A percentile compares a stretch with the other conserved stretches of the same genome.
Conservation (phyloP, 1,284 basidiomycete genomes). For the Phlebopus sp. region DNA sequence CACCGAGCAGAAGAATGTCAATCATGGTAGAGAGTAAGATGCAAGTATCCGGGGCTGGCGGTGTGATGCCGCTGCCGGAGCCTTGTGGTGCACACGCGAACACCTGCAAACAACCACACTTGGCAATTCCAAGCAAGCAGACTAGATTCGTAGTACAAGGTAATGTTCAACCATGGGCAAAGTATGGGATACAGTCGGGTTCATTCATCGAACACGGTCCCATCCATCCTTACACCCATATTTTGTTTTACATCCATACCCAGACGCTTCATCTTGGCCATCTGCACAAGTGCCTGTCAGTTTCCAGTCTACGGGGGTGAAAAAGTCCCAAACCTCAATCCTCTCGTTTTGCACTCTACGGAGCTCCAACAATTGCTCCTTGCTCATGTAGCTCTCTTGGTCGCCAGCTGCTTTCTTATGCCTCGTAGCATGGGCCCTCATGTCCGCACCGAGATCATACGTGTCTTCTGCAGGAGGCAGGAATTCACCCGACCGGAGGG, state of each 20-base stretch:
- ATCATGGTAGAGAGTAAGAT: constrained; percentile 22
- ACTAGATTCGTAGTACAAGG: neutral
- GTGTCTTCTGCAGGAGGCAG: constrained; percentile 61
- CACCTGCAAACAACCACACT: neutral
- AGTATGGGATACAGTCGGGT: neutral
- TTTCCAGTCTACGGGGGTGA: neutral
- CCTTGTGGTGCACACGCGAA: neutral
- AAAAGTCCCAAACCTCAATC: constrained; percentile 51
- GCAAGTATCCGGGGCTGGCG: constrained; percentile 9
- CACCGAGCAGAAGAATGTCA: constrained; percentile 64
- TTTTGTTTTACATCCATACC: constrained; percentile 80
- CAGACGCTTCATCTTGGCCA: constrained; percentile 76
- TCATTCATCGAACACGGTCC: constrained; percentile 47
- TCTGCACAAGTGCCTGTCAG: constrained; percentile 36
- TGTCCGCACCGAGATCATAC: constrained; percentile 80
- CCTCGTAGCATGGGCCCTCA: constrained; percentile 66
- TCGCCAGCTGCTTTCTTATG: constrained; percentile 65
- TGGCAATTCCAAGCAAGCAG: neutral
- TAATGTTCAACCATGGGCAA: too few species aligned
- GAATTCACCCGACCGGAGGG: constrained; percentile 76
- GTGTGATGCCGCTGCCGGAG: neutral
- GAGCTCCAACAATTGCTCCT: constrained; percentile 76
- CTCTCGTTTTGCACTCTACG: constrained; percentile 80
- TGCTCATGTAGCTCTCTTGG: constrained; percentile 69
- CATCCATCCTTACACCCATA: constrained; percentile 82